Evolutionary conservation across 495 filamentous ascomycete species (phyloP), one percentile per base, ranked within the genome.

Genomic region (Penicillium verhagenii): DNA sequence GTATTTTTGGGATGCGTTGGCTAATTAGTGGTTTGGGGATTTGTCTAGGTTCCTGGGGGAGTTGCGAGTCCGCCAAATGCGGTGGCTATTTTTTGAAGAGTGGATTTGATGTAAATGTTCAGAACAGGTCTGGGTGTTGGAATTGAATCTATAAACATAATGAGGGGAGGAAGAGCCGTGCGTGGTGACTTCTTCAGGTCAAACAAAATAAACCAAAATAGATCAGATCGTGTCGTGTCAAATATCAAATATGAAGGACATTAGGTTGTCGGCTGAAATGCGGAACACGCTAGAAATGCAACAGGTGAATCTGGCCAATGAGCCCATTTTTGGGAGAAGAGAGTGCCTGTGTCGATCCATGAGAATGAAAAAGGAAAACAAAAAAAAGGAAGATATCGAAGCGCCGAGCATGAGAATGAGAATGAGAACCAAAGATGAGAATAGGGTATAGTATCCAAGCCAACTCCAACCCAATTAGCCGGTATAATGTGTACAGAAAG

Each of bases 31-130:
- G n/a, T n/a, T n/a, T n/a, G n/a, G n/a, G n/a, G 14, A 39, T 39
- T n/a, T 19, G 14, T n/a, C n/a, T 39, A 45, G 42, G 42, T 45
- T 25, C 42, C 20, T 23, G 42, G 42, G 0, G 43, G 43, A 46
- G 43, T 46, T 14, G 43, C 43, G n/a, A 46, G 43, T 46, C 43
- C 43, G 13, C 43, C 43, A 16, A 28, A 46, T 46, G 43, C 43
- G 16, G 43, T 46, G 3, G 23, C 43, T 3, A 28, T 46, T 14
- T 19, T 46, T 4, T 46, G 16, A 28, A 46, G 14, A n/a, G 13
- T 16, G 13, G 16, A 46, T 42, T 42, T 35, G 40, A 3, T 11
- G 6, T 1, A 43, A 6, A 19, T 8, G 13, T 23, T n/a, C 23
- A n/a, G 1, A 46, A 33, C 1, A 11, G 11, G 2, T n/a, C n/a